Base-by-base conservation (phyloP, 2,329 filamentous ascomycete species). In the Rachicladosporium sp. region DNA sequence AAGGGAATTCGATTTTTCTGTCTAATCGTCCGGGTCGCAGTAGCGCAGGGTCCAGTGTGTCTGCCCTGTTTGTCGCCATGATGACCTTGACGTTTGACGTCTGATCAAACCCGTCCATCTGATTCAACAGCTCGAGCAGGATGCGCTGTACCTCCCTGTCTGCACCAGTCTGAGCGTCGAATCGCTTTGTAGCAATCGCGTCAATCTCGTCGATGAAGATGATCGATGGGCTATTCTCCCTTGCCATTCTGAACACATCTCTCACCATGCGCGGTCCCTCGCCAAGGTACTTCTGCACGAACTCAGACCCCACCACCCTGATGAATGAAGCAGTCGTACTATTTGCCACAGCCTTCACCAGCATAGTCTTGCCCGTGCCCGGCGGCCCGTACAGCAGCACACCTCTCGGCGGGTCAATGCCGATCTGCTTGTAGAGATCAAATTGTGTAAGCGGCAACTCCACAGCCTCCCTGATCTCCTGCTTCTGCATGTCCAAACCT, bases 121-220 rank as follows among this genome's bases (percentile, higher is more conserved):
- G 91, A 69, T 98, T 98, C 48, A 98, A 80, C 51, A 98, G 70
- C 64, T 98, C 91, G 44, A 98, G 80, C 43, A 98, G 71, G 57
- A 98, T 98, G 73, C 91, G 89, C 69, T 98, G 91, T 10, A 98
- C 91, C 66, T 98, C 91, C 67, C 91, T 79, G 60, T 98, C 91
- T 50, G 91, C 91, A 62, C 91, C 91, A 3, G 91, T 98, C 66
- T 98, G 91, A 13, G 91, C 91, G 60, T 98, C 91, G 66, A 98
- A 98, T 63, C 91, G 89, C 70, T 98, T 98, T 32, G 91, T 98
- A 44, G 91, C 91, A 55, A 98, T 96, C 46, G 91, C 91, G 59
- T 98, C 91, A 53, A 98, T 95, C 64, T 98, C 91, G 60, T 98
- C 91, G 60, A 98, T 98, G 73, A 98, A 98, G 66, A 98, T 98